Percentiles rank a stretch among this genome's conserved stretches.
These are phyloP conservation scores for Acer negundo DNA, from an alignment of 345 rosid species.

Conservation along the genomic window DNA sequence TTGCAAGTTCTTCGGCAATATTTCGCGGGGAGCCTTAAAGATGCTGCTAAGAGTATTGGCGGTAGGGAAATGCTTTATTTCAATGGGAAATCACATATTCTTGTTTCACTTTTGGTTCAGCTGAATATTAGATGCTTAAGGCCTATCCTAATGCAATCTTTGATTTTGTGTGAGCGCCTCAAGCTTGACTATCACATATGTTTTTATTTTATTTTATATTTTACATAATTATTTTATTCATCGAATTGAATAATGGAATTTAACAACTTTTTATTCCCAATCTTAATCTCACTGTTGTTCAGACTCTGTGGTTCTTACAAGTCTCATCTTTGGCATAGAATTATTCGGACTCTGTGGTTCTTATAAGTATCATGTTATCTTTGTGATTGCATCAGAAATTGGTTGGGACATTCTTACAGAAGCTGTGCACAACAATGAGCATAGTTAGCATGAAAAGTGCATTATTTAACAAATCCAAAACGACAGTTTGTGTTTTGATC, in stretches of 20 bases:
- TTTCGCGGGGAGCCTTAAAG: slow-evolving; percentile 95
- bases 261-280: neutral
- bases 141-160: slow-evolving; percentile 1
- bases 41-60: slow-evolving; percentile 93
- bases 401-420: neutral
- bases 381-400: neutral
- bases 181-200: neutral
- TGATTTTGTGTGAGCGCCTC: slow-evolving; percentile 11
- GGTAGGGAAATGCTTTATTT: slow-evolving; percentile 52
- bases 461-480: neutral
- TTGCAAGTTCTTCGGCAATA: slow-evolving; percentile 81
- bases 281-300: neutral
- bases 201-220: neutral
- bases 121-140: neutral
- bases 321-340: slow-evolving; percentile 8
- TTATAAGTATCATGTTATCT: neutral
- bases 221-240: neutral
- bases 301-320: neutral
- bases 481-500: neutral
- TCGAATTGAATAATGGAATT: neutral
- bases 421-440: neutral
- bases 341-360: neutral
- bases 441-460: neutral
- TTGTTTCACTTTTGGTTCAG: slow-evolving; percentile 5
- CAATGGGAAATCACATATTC: slow-evolving; percentile 17